A percentile compares a stretch with the other conserved stretches of the same genome.
Evolutionary conservation across 2,329 filamentous ascomycete species (phyloP).

Genomic region (Phialemoniopsis sp.): DNA sequence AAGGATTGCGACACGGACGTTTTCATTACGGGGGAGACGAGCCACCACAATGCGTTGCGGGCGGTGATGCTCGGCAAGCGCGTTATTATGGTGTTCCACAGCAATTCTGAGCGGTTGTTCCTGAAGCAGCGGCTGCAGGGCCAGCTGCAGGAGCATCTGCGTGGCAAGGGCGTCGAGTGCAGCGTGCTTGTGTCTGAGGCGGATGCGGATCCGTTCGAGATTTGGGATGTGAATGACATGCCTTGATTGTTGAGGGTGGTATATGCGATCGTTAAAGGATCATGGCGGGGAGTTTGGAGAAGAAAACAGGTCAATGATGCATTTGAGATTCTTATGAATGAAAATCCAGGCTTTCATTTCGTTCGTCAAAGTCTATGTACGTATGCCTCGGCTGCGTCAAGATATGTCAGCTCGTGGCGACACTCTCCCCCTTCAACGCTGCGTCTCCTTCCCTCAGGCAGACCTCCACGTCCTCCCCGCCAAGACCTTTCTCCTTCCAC

Average conservation of each 20-base stretch:
- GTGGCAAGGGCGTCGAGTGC: conserved; percentile 42
- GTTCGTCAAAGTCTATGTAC: too few species aligned
- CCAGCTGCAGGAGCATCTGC: conserved; percentile 58
- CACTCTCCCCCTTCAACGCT: conserved; percentile 25
- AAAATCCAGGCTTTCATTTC: too few species aligned
- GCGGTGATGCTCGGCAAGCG: conserved; percentile 80
- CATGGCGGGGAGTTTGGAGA: too few species aligned
- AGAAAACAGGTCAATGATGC: too few species aligned
- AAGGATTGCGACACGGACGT: conserved; percentile 69
- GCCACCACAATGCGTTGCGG: conserved; percentile 85
- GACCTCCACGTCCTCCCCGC: conserved; percentile 48
- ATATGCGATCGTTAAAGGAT: too few species aligned
- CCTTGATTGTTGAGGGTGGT: too few species aligned
- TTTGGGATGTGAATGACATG: conserved; percentile 47
- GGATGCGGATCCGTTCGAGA: conserved; percentile 85
- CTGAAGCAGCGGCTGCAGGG: conserved; percentile 66
- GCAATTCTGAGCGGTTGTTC: conserved; percentile 87
- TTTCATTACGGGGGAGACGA: conserved; percentile 87
- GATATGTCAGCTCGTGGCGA: neutral
- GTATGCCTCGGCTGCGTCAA: too few species aligned
- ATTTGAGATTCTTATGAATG: too few species aligned
- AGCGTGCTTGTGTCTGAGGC: conserved; percentile 70
- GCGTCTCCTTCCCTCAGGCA: conserved; percentile 53
- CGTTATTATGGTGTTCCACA: conserved; percentile 85
- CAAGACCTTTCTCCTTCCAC: conserved; percentile 52